phyloP scores from a whole-genome alignment of 371 early-diverging fungal species.

The Entomophthora muscae region DNA sequence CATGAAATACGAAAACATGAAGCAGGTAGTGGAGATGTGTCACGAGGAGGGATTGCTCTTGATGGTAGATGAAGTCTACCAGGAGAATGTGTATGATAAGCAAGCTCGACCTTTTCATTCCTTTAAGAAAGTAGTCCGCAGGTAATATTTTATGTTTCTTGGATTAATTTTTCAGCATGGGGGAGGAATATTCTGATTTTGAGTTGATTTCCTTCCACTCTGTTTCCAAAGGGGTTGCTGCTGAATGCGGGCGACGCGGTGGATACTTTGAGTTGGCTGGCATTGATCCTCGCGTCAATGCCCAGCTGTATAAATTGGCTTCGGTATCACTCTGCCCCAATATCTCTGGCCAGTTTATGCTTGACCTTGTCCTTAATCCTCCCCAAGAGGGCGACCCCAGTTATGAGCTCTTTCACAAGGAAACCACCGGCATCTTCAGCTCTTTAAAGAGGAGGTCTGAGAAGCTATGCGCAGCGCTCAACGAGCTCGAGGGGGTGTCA shows the following conservation, averaged over 20 bases:
- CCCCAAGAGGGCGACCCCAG: slow-evolving; percentile 63
- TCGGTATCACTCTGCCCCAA: slow-evolving; percentile 85
- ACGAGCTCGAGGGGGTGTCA: slow-evolving; percentile 63
- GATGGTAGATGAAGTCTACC: slow-evolving; percentile 95
- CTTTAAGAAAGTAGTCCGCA: slow-evolving; percentile 75
- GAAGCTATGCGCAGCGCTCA: slow-evolving; percentile 60
- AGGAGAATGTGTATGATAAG: slow-evolving; percentile 82
- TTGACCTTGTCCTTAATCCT: slow-evolving; percentile 82
- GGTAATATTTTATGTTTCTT: not conserved
- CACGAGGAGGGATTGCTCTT: slow-evolving; percentile 59
- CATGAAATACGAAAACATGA: slow-evolving; percentile 60
- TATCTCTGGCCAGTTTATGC: slow-evolving; percentile 65
- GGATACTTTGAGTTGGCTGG: slow-evolving; percentile 91
- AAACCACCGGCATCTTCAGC: slow-evolving; percentile 52
- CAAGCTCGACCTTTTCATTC: slow-evolving; percentile 73
- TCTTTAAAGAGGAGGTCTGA: slow-evolving; percentile 64
- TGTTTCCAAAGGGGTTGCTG: slow-evolving; percentile 93
- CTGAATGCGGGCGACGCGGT: slow-evolving; percentile 95
- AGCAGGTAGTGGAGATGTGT: slow-evolving; percentile 70
- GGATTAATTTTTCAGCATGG: slow-evolving; percentile 21
- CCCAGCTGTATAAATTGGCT: slow-evolving; percentile 81
- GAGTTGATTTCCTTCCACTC: slow-evolving; percentile 94
- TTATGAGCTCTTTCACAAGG: slow-evolving; percentile 50
- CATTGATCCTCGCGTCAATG: slow-evolving; percentile 52
- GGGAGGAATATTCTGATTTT: slow-evolving; percentile 27